These are phyloP conservation scores for Trametes sanguinea DNA, from an alignment of 768 basidiomycete genomes.

Conservation along the genomic window DNA sequence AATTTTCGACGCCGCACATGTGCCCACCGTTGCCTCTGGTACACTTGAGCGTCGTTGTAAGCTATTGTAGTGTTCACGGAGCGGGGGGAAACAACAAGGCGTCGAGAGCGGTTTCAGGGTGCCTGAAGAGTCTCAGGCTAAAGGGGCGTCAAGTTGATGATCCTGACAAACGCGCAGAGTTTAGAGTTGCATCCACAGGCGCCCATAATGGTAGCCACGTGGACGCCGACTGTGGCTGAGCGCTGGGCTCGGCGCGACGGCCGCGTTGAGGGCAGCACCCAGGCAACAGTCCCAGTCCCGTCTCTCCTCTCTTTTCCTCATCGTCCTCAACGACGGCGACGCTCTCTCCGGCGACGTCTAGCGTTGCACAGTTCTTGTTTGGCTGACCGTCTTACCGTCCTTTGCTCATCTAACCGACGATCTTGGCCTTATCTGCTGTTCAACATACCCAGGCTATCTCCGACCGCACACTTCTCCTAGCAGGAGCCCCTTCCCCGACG, in stretches of 20 bases:
- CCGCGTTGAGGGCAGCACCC: slow-evolving; percentile 23
- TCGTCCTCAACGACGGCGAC: slow-evolving; percentile 9
- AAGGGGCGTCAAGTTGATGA: no score
- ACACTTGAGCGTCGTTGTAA: neutral
- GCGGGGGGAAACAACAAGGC: neutral
- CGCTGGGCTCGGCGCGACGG: slow-evolving; percentile 22
- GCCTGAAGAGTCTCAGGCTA: no score
- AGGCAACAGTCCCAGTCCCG: slow-evolving; percentile 1
- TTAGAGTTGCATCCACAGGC: slow-evolving; percentile 9
- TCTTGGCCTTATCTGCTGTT: slow-evolving; percentile 17
- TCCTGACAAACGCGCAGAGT: neutral
- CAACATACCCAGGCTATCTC: slow-evolving; percentile 19
- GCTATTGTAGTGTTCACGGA: neutral
- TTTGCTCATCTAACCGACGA: slow-evolving; percentile 12
- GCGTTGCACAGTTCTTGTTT: neutral
- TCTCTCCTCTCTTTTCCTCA: slow-evolving; percentile 1
- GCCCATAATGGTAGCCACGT: slow-evolving; percentile 21
- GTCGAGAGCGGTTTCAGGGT: neutral
- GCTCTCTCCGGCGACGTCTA: slow-evolving; percentile 6
- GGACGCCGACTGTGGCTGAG: slow-evolving; percentile 15
- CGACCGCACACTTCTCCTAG: slow-evolving; percentile 1
- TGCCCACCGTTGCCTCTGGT: no score
- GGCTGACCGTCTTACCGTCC: neutral
- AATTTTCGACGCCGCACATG: neutral
- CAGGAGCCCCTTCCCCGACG: slow-evolving; percentile 7